phyloP scores from a whole-genome alignment of 1,284 basidiomycete genomes.

The Thelephora terrestris region DNA sequence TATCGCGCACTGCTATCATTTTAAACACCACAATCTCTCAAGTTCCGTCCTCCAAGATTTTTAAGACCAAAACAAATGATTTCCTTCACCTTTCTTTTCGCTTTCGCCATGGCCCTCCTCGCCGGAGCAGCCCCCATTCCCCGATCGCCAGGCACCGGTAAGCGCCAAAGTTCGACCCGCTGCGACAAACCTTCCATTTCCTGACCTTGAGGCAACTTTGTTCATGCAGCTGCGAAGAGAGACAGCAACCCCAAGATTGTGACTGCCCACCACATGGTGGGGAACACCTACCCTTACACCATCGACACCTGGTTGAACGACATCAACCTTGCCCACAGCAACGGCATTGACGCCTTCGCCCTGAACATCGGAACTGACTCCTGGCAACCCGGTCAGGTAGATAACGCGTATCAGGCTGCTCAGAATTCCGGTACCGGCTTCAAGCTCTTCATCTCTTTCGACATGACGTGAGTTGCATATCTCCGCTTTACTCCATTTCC shows the following conservation, averaged over 20 bases:
- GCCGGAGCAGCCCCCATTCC: too few species aligned
- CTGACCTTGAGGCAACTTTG: too few species aligned
- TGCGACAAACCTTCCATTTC: too few species aligned
- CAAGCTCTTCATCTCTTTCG: constrained; percentile 73
- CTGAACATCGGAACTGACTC: constrained; percentile 55
- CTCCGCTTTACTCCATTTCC: background rate
- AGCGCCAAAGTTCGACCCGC: too few species aligned
- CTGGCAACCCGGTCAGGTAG: constrained; percentile 56
- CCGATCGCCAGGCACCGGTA: too few species aligned
- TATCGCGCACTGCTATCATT: too few species aligned
- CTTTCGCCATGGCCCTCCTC: too few species aligned
- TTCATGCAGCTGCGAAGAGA: background rate
- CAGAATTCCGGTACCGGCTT: constrained; percentile 45
- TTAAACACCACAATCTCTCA: too few species aligned
- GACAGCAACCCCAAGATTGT: constrained; percentile 37
- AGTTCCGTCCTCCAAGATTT: too few species aligned
- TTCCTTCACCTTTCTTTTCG: too few species aligned
- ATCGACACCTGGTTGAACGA: constrained; percentile 45
- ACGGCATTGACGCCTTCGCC: constrained; percentile 59
- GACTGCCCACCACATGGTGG: constrained; percentile 59
- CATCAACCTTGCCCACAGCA: constrained; percentile 44
- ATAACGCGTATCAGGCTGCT: constrained; percentile 59
- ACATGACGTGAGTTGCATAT: constrained; percentile 51
- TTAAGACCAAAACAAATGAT: too few species aligned
- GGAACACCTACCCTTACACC: constrained; percentile 57